Base-by-base conservation (phyloP, 805 yeast genomes). In the Wickerhamiella qilinensis region DNA sequence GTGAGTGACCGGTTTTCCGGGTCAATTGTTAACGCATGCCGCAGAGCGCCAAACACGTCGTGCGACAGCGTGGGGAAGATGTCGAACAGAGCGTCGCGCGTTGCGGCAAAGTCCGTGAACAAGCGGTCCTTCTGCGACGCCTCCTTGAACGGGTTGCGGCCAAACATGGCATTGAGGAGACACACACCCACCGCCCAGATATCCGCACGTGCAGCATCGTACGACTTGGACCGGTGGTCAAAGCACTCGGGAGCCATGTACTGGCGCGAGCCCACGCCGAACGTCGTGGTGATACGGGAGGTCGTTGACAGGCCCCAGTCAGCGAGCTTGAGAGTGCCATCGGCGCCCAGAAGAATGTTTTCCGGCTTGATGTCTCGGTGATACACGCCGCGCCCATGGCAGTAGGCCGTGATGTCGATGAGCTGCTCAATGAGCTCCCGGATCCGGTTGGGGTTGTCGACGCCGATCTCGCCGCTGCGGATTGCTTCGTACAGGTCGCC, bases 331-430 rank as follows among this genome's bases (percentile, higher is more conserved):
- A 78, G 62, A 40, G 60, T 67, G 42, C 75, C 83, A 49, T 69
- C 65, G 52, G 58, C 57, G 11, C 72, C 67, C 36, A 85, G 74
- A 51, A 91, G 63, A 40, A 91, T 71, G 62, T 91, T 91, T 57
- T 91, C 97, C 4, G 98, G 98, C 62, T 91, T 91, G 46, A 86
- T 73, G 59, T 86, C 97, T 54, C 96, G 81, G 56, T 86, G 97
- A 55, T 76, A 88, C 28, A 88, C 73, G n/a, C 80, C 77, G 44
- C 70, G 72, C 2, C 77, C 66, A 57, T 88, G 96, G 52, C 93
- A 81, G 60, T 77, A 81, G 44, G 73, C 71, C 39, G 86, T 67
- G 3, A 86, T 94, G 44, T 85, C 81, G 32, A 88, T 65, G 56
- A 91, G 68, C 59, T 91, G 96, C 31, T 69, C 51, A 50, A 80